These are phyloP conservation scores for Aspergillus felis DNA, from an alignment of 2,329 filamentous ascomycete genomes.

Conservation along the genomic window DNA sequence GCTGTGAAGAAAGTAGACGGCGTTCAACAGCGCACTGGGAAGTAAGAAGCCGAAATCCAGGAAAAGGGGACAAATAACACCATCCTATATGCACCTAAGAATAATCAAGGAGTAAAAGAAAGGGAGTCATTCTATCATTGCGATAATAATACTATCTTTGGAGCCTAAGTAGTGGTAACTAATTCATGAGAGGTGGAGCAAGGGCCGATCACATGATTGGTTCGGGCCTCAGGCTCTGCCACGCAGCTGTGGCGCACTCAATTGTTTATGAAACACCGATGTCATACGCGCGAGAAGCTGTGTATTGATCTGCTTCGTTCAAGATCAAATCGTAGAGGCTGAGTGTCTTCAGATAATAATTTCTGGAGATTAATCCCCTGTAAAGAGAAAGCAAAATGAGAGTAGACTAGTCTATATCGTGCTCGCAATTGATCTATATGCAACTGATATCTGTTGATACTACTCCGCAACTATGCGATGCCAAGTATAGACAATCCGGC, in stretches of 20 bases:
- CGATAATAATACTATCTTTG: slow-evolving; percentile 9
- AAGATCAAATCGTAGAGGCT: background rate
- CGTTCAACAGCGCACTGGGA: background rate
- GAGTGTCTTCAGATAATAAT: background rate
- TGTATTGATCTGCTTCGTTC: background rate
- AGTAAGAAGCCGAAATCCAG: background rate
- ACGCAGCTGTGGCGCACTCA: slow-evolving; percentile 1
- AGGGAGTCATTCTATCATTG: background rate
- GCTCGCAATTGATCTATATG: background rate
- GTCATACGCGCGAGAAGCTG: slow-evolving; percentile 5
- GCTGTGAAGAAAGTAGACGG: background rate
- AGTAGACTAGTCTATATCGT: background rate
- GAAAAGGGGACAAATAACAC: background rate
- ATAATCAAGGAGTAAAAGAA: background rate
- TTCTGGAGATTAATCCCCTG: background rate
- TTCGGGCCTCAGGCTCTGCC: background rate
- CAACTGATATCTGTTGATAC: background rate
- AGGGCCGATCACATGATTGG: slow-evolving; percentile 18
- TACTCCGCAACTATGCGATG: background rate
- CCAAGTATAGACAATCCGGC: background rate
- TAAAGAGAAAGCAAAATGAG: background rate
- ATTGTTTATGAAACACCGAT: slow-evolving; percentile 7
- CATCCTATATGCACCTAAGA: background rate
- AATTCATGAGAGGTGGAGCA: slow-evolving; percentile 11
- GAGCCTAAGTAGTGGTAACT: slow-evolving; percentile 13